A percentile compares a stretch with the other conserved stretches of the same genome.
Evolutionary conservation across 2,329 filamentous ascomycete genomes (phyloP).

Genomic region (Neofusicoccum umdonicola): DNA sequence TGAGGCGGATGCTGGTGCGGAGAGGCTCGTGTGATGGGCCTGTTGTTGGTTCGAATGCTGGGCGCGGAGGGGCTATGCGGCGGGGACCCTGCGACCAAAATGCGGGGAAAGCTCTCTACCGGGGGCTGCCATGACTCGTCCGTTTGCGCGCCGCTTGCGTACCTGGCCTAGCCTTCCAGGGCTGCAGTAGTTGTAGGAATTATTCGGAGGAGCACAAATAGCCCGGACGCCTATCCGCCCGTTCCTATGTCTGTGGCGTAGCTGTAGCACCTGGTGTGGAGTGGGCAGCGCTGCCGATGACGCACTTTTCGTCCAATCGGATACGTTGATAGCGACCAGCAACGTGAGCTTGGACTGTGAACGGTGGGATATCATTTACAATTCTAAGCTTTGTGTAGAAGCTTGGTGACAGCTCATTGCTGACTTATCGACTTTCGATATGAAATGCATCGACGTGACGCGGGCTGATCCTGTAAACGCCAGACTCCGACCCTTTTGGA

Average conservation of each 20-base stretch:
- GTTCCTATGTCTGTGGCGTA: neutral
- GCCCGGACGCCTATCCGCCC: neutral
- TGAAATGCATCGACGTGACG: neutral
- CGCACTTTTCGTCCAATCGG: neutral
- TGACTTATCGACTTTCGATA: neutral
- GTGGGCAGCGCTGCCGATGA: neutral
- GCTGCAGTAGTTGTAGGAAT: neutral
- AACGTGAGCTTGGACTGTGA: neutral
- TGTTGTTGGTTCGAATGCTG: neutral
- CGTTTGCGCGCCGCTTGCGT: neutral
- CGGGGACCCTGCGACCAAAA: constrained; percentile 13
- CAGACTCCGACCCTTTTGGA: neutral
- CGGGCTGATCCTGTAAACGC: neutral
- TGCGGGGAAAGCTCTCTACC: constrained; percentile 12
- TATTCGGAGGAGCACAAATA: neutral
- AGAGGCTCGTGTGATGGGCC: constrained; percentile 11
- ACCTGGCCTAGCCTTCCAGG: neutral
- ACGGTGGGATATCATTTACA: constrained; percentile 2
- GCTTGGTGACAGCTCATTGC: neutral
- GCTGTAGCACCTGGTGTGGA: neutral
- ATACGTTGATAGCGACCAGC: neutral
- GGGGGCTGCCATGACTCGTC: neutral
- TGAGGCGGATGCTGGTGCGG: constrained; percentile 9
- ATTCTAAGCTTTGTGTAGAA: neutral
- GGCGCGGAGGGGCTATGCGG: constrained; percentile 4